phyloP scores from a whole-genome alignment of 2,329 filamentous ascomycete species.

The Venturiaceae sp. region DNA sequence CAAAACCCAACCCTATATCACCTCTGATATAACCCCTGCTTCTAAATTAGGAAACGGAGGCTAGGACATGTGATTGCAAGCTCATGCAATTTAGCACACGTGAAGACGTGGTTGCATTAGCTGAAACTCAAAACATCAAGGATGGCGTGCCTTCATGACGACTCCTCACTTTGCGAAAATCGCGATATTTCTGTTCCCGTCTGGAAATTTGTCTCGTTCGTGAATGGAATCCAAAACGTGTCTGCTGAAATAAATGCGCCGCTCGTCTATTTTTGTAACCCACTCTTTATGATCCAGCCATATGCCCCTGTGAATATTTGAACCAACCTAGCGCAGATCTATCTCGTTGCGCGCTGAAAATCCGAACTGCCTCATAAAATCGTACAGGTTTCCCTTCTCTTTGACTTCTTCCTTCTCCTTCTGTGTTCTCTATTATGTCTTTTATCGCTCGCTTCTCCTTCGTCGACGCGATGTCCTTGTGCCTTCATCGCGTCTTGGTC shows the following conservation, averaged over 20 bases:
- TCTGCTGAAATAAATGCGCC: not conserved
- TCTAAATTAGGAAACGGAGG: not conserved
- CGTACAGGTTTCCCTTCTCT: not conserved
- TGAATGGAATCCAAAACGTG: not conserved
- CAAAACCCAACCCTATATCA: not conserved
- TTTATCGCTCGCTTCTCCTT: not conserved
- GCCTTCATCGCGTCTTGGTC: slow-evolving; percentile 40
- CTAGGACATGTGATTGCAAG: not conserved
- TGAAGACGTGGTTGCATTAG: not conserved
- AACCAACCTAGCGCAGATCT: not conserved
- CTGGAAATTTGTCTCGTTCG: not conserved
- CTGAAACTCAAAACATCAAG: not conserved
- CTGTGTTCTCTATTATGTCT: not conserved
- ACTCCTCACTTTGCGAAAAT: not conserved
- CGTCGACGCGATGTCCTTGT: not conserved
- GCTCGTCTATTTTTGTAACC: not conserved
- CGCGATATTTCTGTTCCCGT: no score
- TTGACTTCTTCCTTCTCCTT: slow-evolving; percentile 8
- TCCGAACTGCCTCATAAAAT: not conserved
- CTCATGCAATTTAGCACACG: not conserved
- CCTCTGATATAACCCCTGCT: not conserved
- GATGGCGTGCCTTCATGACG: not conserved
- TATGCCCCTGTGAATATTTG: no score
- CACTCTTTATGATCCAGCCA: not conserved
- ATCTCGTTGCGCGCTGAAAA: not conserved